phyloP scores from a whole-genome alignment of 2,329 filamentous ascomycete genomes.

The Beauveria sp. region DNA sequence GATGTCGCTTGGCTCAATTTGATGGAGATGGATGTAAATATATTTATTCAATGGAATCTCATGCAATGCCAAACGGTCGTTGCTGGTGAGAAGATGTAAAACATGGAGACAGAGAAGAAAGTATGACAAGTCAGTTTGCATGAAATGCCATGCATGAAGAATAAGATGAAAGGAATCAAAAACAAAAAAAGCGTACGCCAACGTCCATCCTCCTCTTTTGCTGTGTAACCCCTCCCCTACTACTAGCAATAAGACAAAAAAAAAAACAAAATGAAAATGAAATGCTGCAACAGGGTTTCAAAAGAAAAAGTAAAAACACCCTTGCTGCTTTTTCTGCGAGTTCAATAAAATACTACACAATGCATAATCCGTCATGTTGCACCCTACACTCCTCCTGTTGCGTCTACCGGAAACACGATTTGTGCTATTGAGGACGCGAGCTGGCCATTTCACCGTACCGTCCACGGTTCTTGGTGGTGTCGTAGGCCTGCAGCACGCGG shows the following conservation, averaged over 20 bases:
- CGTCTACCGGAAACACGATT: not conserved
- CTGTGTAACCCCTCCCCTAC: not conserved
- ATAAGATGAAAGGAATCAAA: not conserved
- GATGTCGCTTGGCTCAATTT: not conserved
- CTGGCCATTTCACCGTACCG: slow-evolving; percentile 89
- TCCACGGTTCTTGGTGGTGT: slow-evolving; percentile 87
- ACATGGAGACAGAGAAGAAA: not conserved
- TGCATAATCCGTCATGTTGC: not conserved
- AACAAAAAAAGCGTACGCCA: not conserved
- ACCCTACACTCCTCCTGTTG: not conserved
- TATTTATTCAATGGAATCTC: not conserved
- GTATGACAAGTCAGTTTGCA: not conserved
- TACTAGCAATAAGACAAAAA: not conserved
- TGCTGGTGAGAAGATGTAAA: not conserved
- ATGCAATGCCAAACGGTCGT: not conserved
- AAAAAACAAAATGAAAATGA: not conserved
- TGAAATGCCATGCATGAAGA: slow-evolving; percentile 6
- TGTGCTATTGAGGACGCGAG: slow-evolving; percentile 24
- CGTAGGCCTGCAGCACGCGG: slow-evolving; percentile 90
- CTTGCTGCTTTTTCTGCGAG: not conserved
- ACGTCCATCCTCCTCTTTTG: not conserved
- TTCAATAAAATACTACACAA: slow-evolving; percentile 2
- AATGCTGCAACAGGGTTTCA: not conserved
- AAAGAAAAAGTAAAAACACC: not conserved
- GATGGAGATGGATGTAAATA: not conserved